Conservation (phyloP, 148 eudicot genomes). For the Pouteria glomerata region DNA sequence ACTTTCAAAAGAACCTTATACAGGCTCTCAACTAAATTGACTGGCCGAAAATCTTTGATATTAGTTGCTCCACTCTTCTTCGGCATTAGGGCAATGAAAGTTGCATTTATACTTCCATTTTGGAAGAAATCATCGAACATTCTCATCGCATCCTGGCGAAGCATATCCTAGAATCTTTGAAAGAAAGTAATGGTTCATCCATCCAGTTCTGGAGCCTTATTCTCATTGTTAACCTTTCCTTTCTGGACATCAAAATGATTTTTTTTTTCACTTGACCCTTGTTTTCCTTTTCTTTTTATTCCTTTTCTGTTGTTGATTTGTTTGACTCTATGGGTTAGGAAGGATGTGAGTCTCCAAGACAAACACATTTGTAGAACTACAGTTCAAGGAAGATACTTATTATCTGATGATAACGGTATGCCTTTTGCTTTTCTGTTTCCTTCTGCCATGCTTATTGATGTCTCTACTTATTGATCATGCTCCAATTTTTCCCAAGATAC, state of each 20-base stretch:
- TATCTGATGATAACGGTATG: constrained; percentile 80
- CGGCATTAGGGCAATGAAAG: too few relatives aligned
- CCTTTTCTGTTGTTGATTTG: neutral
- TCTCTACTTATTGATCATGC: neutral
- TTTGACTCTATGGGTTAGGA: constrained; percentile 29
- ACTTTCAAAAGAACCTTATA: too few relatives aligned
- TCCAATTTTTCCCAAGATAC: too few relatives aligned
- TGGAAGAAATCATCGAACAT: too few relatives aligned
- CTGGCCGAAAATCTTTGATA: too few relatives aligned
- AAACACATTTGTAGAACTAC: constrained; percentile 60
- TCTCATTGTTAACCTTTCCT: neutral
- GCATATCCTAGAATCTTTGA: too few relatives aligned
- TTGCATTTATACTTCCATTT: too few relatives aligned
- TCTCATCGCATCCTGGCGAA: too few relatives aligned
- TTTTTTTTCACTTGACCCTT: neutral
- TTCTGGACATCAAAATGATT: neutral
- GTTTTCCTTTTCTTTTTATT: neutral
- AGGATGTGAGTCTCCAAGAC: constrained; percentile 43
- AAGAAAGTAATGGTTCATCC: too few relatives aligned
- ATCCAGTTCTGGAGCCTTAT: neutral
- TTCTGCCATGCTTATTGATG: neutral
- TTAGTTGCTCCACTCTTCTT: too few relatives aligned
- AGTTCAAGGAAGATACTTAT: constrained; percentile 86
- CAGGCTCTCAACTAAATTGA: too few relatives aligned
- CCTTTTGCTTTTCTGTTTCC: constrained; percentile 12